Conservation (phyloP, 1,284 basidiomycete species). For the Megacollybia platyphylla region DNA sequence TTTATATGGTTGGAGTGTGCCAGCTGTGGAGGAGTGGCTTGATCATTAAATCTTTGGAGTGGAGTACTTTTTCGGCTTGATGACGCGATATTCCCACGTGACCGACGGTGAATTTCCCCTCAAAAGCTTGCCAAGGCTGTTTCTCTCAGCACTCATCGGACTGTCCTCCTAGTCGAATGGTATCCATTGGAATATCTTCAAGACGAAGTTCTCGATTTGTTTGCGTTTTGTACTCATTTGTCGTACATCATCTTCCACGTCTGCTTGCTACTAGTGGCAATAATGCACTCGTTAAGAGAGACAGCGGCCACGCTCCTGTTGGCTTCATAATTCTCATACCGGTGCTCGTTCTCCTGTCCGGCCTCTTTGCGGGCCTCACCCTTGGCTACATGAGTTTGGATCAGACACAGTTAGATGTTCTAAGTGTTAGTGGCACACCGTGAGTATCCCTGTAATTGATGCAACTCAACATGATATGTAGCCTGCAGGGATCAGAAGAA, state of each 20-base stretch:
- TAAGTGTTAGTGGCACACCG: conserved; percentile 75
- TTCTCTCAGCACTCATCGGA: neutral
- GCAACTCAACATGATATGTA: neutral
- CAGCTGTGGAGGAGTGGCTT: too few species aligned
- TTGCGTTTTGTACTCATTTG: neutral
- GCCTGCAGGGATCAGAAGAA: conserved; percentile 53
- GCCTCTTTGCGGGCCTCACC: conserved; percentile 64
- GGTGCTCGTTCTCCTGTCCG: conserved; percentile 46
- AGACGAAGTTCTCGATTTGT: neutral
- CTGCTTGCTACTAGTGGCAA: neutral
- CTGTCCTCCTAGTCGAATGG: neutral
- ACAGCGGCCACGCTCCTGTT: conserved; percentile 19
- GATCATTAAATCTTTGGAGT: too few species aligned
- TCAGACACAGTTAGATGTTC: conserved; percentile 82
- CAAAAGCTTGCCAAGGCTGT: too few species aligned
- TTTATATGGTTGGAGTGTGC: too few species aligned
- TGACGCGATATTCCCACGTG: too few species aligned
- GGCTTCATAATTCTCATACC: conserved; percentile 31
- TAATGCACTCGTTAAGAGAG: neutral
- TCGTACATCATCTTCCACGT: neutral
- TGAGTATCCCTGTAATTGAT: conserved; percentile 22
- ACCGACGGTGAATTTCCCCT: too few species aligned
- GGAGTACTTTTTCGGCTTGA: too few species aligned
- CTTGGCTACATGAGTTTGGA: conserved; percentile 90
- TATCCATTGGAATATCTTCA: neutral